phyloP scores from a whole-genome alignment of 768 basidiomycete genomes.

The Boletus sp. region DNA sequence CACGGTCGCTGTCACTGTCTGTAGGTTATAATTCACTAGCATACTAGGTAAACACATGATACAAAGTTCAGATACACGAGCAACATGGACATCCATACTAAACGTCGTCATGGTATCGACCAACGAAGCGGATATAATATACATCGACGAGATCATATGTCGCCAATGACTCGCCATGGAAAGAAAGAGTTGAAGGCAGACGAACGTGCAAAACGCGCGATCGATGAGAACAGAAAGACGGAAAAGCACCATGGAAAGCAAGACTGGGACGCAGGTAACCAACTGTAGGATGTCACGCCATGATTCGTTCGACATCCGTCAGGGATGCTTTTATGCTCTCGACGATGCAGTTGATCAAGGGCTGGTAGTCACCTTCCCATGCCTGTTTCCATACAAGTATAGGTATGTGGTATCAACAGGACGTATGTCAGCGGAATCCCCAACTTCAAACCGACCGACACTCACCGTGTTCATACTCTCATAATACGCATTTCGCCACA shows the following conservation, averaged over 20 bases:
- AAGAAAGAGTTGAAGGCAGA: neutral
- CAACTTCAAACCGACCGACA: neutral
- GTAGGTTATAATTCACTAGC: neutral
- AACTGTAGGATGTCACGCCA: conserved; percentile 16
- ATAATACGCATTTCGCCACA: conserved; percentile 25
- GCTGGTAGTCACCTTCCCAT: conserved; percentile 35
- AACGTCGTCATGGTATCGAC: neutral
- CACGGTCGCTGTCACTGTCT: neutral
- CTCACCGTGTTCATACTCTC: conserved; percentile 35
- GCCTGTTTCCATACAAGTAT: conserved; percentile 13
- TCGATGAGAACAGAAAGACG: neutral
- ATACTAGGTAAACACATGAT: neutral
- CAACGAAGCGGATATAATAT: neutral
- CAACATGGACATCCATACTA: neutral
- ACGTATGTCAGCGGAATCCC: neutral
- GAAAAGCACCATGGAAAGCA: neutral
- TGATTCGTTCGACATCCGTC: conserved; percentile 30
- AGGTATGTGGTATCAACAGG: neutral
- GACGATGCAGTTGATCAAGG: conserved; percentile 32
- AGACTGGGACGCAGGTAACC: neutral
- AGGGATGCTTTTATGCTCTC: conserved; percentile 25
- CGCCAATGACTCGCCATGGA: too few relatives aligned
- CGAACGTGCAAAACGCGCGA: neutral
- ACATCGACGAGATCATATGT: neutral
- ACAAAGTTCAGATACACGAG: neutral